Evolutionary conservation across 164 flowering plant species (phyloP), one percentile per base, ranked within the genome.

Genomic region (Stephania cephalantha): DNA sequence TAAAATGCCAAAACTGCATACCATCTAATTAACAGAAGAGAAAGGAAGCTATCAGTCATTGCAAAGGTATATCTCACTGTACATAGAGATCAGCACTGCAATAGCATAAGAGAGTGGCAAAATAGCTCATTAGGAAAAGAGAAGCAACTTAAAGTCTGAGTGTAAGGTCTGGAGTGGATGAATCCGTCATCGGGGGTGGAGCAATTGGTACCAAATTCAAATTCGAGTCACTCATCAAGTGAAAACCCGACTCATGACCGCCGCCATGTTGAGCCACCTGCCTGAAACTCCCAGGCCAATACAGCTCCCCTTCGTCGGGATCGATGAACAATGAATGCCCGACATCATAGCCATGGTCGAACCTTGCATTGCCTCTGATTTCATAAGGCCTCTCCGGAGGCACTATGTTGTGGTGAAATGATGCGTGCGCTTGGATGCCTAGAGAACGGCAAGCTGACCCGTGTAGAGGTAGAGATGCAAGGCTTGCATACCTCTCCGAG

Each of bases 241-340:
- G 79, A 63, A 66, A 71, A 45, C 76, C 79, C 3, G 63, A 45
- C 30, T 71, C 25, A 25, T 25, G 61, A 66, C 50, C 64, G 31
- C 71, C 70, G 69, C 35, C 75, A 15, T 71, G 81, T 6, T 71
- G 78, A 20, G 69, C 73, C 12, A 85, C 81, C 76, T 85, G 90
- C 68, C 93, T 78, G 69, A 90, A 92, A 80, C 97, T 92, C 13
- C 93, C 95, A 17, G 94, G 97, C 97, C 97, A 92, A 66, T 78
- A 83, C 74, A 83, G 68, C 53, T 82, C 89, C 1, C 81, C 81
- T 45, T 84, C 91, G 25, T 88, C 91, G 8, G 86, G 90, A 30
- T 88, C 90, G 74, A 85, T 31, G 74, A 84, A 86, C 46, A 86
- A 69, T 11, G 90, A 90, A 81, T 82, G 46, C 52, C 89, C 89